Conservation (phyloP, 345 rosid species). For the Linum tenue region DNA sequence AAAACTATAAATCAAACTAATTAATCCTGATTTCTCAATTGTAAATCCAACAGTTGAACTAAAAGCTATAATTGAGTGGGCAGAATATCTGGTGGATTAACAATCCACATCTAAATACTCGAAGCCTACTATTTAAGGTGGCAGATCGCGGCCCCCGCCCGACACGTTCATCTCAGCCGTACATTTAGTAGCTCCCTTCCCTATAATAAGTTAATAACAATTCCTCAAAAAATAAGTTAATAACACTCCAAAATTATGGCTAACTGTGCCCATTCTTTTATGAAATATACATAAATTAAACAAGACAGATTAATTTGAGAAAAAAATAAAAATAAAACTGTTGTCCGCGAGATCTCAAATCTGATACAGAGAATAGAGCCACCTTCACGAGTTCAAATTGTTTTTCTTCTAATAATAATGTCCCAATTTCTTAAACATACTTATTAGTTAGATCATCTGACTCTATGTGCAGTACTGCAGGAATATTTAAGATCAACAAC, state of each 20-base stretch:
- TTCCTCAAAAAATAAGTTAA: no score
- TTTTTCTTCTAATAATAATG: neutral
- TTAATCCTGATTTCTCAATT: no score
- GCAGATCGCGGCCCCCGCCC: conserved; percentile 26
- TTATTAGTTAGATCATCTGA: neutral
- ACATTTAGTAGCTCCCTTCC: conserved; percentile 14
- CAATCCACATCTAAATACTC: neutral
- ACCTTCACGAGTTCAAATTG: no score
- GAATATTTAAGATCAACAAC: neutral
- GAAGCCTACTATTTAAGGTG: conserved; percentile 2
- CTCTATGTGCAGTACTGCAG: neutral
- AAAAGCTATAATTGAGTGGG: no score
- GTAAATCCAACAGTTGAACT: no score
- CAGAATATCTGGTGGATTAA: no score
- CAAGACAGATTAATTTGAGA: no score
- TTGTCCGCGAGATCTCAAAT: conserved; percentile 21
- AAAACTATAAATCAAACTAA: no score
- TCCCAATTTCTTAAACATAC: neutral
- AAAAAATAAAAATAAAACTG: neutral
- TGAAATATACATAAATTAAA: no score
- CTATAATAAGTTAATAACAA: no score
- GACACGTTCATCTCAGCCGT: conserved; percentile 36
- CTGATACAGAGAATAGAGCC: conserved; percentile 11
- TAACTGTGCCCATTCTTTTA: no score
- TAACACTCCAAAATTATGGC: no score